These are phyloP conservation scores for Astragalus glycyphyllos DNA, from an alignment of 306 rosid species.

Conservation along the genomic window DNA sequence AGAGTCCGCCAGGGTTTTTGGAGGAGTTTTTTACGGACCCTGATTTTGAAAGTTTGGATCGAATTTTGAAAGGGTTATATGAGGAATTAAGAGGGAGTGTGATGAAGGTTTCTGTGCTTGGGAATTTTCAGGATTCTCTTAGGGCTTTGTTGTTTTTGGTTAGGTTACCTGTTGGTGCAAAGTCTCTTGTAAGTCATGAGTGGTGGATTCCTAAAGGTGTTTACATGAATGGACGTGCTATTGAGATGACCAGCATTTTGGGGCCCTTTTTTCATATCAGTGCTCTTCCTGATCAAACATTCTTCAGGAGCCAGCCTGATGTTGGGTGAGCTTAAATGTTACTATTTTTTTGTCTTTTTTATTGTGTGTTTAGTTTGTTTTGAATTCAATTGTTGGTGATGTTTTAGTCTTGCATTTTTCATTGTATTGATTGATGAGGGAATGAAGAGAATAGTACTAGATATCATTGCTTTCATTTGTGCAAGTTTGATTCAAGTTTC, in stretches of 20 bases:
- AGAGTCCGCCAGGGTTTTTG: conserved; percentile 84
- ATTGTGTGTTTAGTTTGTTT: conserved; percentile 19
- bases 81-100: conserved; percentile 89
- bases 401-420: neutral
- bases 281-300: conserved; percentile 81
- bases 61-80: conserved; percentile 75
- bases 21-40: conserved; percentile 86
- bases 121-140: conserved; percentile 84
- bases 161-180: conserved; percentile 82
- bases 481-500: neutral
- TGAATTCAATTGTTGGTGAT: conserved; percentile 7
- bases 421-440: conserved; percentile 10
- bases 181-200: conserved; percentile 75
- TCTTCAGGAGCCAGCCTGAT: conserved; percentile 89
- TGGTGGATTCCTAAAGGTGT: conserved; percentile 96
- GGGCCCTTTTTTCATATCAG: conserved; percentile 94
- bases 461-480: conserved; percentile 6
- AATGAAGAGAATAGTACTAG: neutral
- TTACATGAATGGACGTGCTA: conserved; percentile 93
- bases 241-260: conserved; percentile 95
- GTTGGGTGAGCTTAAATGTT: conserved; percentile 76
- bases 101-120: conserved; percentile 87
- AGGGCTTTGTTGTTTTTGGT: conserved; percentile 82
- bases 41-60: conserved; percentile 80
- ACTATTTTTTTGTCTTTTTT: neutral